Evolutionary conservation across 129 eudicot species (phyloP).

Genomic region (Deinandra increscens): DNA sequence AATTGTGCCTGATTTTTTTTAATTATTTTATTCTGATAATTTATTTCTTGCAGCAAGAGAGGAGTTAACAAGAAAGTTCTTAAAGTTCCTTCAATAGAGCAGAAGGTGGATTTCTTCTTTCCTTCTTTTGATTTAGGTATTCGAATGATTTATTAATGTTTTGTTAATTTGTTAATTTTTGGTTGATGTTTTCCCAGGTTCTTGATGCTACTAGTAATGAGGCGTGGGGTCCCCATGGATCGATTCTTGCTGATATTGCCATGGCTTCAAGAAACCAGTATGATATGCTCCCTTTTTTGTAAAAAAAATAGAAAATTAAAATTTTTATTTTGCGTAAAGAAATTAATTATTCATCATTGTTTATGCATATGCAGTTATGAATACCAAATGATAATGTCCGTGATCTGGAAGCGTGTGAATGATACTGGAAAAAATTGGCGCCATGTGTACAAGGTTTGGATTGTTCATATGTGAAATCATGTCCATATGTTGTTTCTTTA

Average conservation of each 20-base stretch:
- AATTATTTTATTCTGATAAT: neutral
- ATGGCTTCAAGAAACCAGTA: conserved; percentile 94
- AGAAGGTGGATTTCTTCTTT: conserved; percentile 56
- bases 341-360: conserved; percentile 3
- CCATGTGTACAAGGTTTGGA: conserved; percentile 90
- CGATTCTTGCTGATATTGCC: conserved; percentile 95
- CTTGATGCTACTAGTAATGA: conserved; percentile 99
- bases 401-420: conserved; percentile 87
- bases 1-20: conserved; percentile 5
- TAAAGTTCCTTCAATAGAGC: conserved; percentile 93
- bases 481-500: neutral
- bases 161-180: neutral
- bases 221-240: conserved; percentile 99
- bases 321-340: neutral
- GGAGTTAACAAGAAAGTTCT: conserved; percentile 98
- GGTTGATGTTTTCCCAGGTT: conserved; percentile 45
- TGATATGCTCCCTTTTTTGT: conserved; percentile 14
- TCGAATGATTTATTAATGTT: neutral
- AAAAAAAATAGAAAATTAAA: neutral
- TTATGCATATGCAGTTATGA: conserved; percentile 67
- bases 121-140: neutral
- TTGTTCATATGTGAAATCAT: neutral
- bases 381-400: conserved; percentile 92
- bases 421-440: conserved; percentile 99
- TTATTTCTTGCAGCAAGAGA: conserved; percentile 62